phyloP scores from a whole-genome alignment of 2,329 filamentous ascomycete genomes.

The Coniochaeta sp. region DNA sequence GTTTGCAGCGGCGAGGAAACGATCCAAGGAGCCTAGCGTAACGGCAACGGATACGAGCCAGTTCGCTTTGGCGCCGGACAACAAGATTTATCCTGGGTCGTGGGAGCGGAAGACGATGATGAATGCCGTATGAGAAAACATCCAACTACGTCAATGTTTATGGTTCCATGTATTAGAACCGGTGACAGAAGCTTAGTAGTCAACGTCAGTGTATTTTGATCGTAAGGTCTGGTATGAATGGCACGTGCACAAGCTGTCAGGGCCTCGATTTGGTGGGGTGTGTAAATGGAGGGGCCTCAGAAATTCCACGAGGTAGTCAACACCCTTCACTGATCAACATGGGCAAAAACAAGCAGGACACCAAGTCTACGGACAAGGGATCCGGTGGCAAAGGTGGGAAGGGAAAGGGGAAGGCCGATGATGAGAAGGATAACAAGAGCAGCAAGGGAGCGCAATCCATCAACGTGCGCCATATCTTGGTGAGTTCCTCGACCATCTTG shows the following conservation, averaged over 20 bases:
- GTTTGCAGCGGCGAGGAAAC: neutral
- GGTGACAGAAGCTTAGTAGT: neutral
- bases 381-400: constrained; percentile 20
- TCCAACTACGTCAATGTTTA: too few relatives aligned
- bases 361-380: constrained; percentile 10
- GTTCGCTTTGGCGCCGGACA: neutral
- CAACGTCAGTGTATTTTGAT: neutral
- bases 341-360: constrained; percentile 28
- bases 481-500: constrained; percentile 15
- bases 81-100: neutral
- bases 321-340: constrained; percentile 4
- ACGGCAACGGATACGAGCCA: neutral
- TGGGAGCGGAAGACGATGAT: neutral
- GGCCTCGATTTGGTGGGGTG: neutral
- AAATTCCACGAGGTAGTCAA: neutral
- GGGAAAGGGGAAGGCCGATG: constrained; percentile 14
- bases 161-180: neutral
- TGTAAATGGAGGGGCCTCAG: too few relatives aligned
- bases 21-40: neutral
- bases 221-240: neutral
- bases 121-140: neutral
- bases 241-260: neutral
- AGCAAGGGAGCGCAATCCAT: constrained; percentile 58
- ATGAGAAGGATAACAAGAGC: constrained; percentile 16
- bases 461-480: constrained; percentile 67